These are phyloP conservation scores for Sporothrix schenckii DNA, from an alignment of 2,329 filamentous ascomycete genomes.

Conservation along the genomic window DNA sequence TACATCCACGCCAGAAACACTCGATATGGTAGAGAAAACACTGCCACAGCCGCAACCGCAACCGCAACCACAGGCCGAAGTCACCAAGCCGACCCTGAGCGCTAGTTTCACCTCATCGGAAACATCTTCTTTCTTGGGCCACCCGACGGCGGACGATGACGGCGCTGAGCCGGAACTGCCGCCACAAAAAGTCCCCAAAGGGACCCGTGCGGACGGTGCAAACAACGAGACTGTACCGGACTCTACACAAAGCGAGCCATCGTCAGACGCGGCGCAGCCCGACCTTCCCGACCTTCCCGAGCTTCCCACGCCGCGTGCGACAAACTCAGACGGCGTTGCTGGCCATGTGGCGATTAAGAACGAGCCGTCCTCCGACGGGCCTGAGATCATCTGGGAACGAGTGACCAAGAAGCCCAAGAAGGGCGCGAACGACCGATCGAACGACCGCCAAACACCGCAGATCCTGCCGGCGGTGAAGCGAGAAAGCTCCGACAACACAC, in stretches of 20 bases:
- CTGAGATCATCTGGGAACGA: conserved; percentile 56
- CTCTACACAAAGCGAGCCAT: conserved; percentile 34
- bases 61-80: neutral
- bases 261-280: conserved; percentile 16
- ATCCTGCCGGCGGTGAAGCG: conserved; percentile 6
- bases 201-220: neutral
- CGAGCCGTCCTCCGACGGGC: conserved; percentile 59
- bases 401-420: conserved; percentile 53
- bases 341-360: conserved; percentile 46
- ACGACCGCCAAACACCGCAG: neutral
- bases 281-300: conserved; percentile 7
- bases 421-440: conserved; percentile 33
- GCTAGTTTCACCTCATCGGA: conserved; percentile 29
- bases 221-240: conserved; percentile 22
- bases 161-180: neutral
- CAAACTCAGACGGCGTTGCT: neutral
- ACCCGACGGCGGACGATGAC: neutral
- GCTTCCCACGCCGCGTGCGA: conserved; percentile 22
- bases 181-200: neutral
- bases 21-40: neutral
- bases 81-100: conserved; percentile 27
- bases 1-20: neutral
- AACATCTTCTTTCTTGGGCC: conserved; percentile 20
- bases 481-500: conserved; percentile 24
- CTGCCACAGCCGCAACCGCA: neutral